Evolutionary conservation across 306 rosid species (phyloP).

Genomic region (Prinsepia uniflora): DNA sequence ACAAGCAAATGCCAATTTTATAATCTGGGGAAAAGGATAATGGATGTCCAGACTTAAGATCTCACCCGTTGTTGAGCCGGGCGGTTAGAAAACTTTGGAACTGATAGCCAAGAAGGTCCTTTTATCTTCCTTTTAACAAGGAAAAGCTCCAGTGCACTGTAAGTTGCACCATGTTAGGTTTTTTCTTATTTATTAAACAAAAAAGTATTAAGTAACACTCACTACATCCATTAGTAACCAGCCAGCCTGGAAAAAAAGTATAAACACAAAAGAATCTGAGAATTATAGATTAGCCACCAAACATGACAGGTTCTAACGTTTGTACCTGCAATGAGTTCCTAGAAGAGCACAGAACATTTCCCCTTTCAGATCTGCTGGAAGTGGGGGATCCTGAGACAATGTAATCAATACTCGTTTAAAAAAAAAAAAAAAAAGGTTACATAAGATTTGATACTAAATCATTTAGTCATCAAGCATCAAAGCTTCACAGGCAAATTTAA

Average conservation of each 20-base stretch:
- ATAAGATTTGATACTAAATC: neutral
- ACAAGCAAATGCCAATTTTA: neutral
- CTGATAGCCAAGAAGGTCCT: constrained; percentile 87
- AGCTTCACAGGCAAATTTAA: constrained; percentile 4
- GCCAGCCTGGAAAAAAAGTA: neutral
- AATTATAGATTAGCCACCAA: constrained; percentile 21
- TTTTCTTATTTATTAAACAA: constrained; percentile 3
- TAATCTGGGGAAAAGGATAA: neutral
- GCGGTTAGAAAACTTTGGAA: constrained; percentile 52
- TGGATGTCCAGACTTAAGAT: constrained; percentile 10
- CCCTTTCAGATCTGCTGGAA: constrained; percentile 73
- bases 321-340: constrained; percentile 82
- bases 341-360: constrained; percentile 61
- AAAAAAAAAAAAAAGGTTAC: neutral
- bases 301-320: constrained; percentile 13
- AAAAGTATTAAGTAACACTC: neutral
- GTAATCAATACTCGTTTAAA: neutral
- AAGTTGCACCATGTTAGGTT: constrained; percentile 34
- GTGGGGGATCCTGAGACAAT: constrained; percentile 64
- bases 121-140: constrained; percentile 82
- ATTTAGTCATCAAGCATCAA: constrained; percentile 3
- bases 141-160: constrained; percentile 88
- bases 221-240: neutral
- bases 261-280: neutral
- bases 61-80: constrained; percentile 73